Evolutionary conservation across 1,284 basidiomycete species (phyloP).

Genomic region (Austroboletus rostrupii): DNA sequence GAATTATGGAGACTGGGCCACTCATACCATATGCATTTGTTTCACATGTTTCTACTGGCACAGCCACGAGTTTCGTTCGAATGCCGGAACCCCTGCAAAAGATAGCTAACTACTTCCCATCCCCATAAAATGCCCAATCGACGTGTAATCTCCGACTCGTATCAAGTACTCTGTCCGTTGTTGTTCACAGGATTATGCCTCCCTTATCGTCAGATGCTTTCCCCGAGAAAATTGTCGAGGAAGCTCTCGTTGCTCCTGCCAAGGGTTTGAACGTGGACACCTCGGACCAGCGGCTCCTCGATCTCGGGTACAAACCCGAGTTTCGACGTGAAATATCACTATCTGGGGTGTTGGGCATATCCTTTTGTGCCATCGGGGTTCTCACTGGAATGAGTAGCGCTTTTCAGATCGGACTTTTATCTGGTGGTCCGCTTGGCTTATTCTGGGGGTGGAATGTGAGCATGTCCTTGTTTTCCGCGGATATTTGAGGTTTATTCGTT

Average conservation of each 20-base stretch:
- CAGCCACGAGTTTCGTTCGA: too few species aligned
- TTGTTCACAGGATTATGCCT: neutral
- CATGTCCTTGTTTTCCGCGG: slow-evolving; percentile 1
- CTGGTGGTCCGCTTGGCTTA: slow-evolving; percentile 54
- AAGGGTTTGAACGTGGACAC: slow-evolving; percentile 2
- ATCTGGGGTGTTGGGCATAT: slow-evolving; percentile 58
- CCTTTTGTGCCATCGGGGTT: slow-evolving; percentile 58
- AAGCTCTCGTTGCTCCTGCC: neutral
- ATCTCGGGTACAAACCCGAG: slow-evolving; percentile 53
- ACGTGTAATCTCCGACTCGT: too few species aligned
- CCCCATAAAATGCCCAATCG: too few species aligned
- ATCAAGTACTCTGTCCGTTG: too few species aligned
- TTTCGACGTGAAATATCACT: slow-evolving; percentile 58
- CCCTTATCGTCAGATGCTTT: neutral
- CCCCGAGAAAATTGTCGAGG: neutral
- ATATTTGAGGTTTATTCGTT: neutral
- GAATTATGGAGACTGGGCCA: too few species aligned
- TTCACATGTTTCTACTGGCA: too few species aligned
- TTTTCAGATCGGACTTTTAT: slow-evolving; percentile 57
- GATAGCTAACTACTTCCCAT: too few species aligned
- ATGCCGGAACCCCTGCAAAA: too few species aligned
- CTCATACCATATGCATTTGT: too few species aligned
- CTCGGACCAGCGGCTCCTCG: slow-evolving; percentile 44
- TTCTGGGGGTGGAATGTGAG: slow-evolving; percentile 67
- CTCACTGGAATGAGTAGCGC: slow-evolving; percentile 58